Conservation (phyloP, 148 eudicot species). For the Mesembryanthemum crystallinum region DNA sequence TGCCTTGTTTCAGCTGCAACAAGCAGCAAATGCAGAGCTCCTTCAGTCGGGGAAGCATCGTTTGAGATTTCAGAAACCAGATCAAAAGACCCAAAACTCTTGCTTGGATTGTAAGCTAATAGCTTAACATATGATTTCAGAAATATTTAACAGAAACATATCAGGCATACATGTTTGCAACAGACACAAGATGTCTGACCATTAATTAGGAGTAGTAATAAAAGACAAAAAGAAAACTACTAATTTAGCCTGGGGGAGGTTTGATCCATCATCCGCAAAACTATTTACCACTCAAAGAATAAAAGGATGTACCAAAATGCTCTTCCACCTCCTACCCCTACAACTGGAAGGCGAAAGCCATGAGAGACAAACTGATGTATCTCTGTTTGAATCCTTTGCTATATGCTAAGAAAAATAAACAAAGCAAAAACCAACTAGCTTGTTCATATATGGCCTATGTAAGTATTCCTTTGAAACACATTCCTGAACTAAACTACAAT, state of each 20-base stretch:
- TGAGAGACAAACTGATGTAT: background rate
- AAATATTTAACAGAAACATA: background rate
- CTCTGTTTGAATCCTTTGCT: background rate
- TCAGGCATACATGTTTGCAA: too few relatives aligned
- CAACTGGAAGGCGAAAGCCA: background rate
- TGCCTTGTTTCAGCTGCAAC: background rate
- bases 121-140: too few relatives aligned
- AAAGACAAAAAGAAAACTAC: too few relatives aligned
- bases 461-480: background rate
- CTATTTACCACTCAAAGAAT: slow-evolving; percentile 9
- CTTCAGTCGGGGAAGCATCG: background rate
- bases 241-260: too few relatives aligned
- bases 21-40: background rate
- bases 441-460: slow-evolving; percentile 9
- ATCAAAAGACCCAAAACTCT: background rate
- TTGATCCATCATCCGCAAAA: slow-evolving; percentile 1
- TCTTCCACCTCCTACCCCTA: background rate
- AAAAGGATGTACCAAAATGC: background rate
- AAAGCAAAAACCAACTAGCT: background rate
- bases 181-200: too few relatives aligned
- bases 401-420: background rate
- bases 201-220: too few relatives aligned
- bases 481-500: slow-evolving; percentile 3
- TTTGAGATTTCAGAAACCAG: background rate
- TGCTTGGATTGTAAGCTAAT: background rate